These are phyloP conservation scores for Arthonia radiata DNA, from an alignment of 495 filamentous ascomycete species.

Conservation along the genomic window DNA sequence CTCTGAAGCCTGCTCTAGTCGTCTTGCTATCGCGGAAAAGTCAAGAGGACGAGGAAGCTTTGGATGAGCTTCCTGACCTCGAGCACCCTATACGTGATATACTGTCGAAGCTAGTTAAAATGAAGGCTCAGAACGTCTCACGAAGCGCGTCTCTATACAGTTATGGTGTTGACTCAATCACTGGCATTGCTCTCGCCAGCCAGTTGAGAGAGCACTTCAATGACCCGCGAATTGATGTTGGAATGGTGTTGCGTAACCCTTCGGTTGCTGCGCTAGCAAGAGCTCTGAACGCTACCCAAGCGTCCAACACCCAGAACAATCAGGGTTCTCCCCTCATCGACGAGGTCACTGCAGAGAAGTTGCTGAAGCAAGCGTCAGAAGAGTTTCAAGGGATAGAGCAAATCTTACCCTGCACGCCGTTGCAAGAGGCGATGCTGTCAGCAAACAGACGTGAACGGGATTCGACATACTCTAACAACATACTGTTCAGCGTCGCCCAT, in stretches of 20 bases:
- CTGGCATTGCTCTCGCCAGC: constrained; percentile 40
- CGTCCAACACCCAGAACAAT: constrained; percentile 1
- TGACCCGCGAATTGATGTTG: constrained; percentile 28
- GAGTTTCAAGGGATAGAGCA: constrained; percentile 17
- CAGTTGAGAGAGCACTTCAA: constrained; percentile 18
- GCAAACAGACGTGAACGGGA: constrained; percentile 15
- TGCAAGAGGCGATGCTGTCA: constrained; percentile 62
- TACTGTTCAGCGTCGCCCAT: constrained; percentile 21
- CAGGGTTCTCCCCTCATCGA: too few species aligned
- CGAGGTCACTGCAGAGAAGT: constrained; percentile 10
- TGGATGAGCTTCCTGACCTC: constrained; percentile 14
- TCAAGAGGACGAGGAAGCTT: constrained; percentile 2
- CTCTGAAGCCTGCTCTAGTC: too few species aligned
- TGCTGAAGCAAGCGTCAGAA: constrained; percentile 12
- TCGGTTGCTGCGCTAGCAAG: constrained; percentile 29
- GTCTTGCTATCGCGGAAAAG: too few species aligned
- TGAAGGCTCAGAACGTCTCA: constrained; percentile 18
- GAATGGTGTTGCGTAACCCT: constrained; percentile 34
- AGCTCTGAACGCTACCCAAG: constrained; percentile 3
- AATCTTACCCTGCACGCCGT: constrained; percentile 52
- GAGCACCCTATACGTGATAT: constrained; percentile 22
- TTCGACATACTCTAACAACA: constrained; percentile 29
- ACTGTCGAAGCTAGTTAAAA: constrained; percentile 23
- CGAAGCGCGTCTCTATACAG: constrained; percentile 30
- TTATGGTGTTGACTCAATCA: constrained; percentile 60